Percentiles rank a stretch among this genome's conserved stretches.
Evolutionary conservation across 2,329 filamentous ascomycete genomes (phyloP).

Genomic region (Epichloe aotearoae): DNA sequence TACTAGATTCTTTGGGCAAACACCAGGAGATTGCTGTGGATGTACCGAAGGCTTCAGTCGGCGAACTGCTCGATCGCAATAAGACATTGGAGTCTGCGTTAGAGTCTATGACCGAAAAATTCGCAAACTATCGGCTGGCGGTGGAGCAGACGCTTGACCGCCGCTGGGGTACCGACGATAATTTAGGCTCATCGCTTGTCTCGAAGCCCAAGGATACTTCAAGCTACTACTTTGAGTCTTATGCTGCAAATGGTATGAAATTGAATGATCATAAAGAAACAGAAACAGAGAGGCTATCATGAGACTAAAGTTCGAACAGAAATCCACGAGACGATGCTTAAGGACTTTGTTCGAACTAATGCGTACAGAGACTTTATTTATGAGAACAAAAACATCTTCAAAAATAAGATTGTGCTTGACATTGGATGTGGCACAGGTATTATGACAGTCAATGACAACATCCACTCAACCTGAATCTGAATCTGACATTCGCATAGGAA

Average conservation of each 20-base stretch:
- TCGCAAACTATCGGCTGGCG: constrained; percentile 49
- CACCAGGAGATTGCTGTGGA: constrained; percentile 23
- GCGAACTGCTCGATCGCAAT: constrained; percentile 35
- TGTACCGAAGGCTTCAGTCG: constrained; percentile 11
- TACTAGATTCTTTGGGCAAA: constrained; percentile 29
- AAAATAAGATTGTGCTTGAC: constrained; percentile 75
- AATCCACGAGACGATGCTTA: constrained; percentile 93
- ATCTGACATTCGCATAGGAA: constrained; percentile 36
- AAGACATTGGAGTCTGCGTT: constrained; percentile 47
- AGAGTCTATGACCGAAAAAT: constrained; percentile 44
- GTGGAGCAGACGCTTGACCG: constrained; percentile 55
- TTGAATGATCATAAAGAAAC: not conserved
- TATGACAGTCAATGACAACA: constrained; percentile 3
- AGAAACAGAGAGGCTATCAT: not conserved
- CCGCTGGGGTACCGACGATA: constrained; percentile 44
- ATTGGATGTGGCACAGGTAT: constrained; percentile 69
- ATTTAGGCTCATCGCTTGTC: not conserved
- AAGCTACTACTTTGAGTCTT: constrained; percentile 47
- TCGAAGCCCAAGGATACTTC: constrained; percentile 17
- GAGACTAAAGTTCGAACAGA: constrained; percentile 31
- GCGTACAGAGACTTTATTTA: constrained; percentile 94
- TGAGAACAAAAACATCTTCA: constrained; percentile 75
- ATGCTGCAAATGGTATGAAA: constrained; percentile 42
- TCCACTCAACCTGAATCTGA: not conserved
- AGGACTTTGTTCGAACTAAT: constrained; percentile 77